Evolutionary conservation across 148 eudicot genomes (phyloP).

Genomic region (Vaccinium corymbosum): DNA sequence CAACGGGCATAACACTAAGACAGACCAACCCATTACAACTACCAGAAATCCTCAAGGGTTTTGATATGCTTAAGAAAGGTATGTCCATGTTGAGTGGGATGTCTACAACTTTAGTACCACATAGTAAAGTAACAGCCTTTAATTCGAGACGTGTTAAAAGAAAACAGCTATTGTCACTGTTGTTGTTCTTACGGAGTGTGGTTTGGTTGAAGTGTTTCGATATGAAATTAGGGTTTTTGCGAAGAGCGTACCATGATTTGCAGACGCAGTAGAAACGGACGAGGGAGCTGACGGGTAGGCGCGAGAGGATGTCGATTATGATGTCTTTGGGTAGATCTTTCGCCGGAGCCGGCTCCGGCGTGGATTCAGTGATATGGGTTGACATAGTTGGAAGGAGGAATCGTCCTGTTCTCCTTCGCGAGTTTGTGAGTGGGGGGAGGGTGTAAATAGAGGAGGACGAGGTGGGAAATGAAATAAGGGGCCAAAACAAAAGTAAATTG

Average conservation of each 20-base stretch:
- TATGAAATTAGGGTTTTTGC: slow-evolving; percentile 24
- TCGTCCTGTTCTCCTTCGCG: too few relatives aligned
- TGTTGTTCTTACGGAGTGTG: not conserved
- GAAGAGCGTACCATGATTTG: slow-evolving; percentile 32
- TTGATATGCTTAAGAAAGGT: slow-evolving; percentile 13
- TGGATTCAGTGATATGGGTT: not conserved
- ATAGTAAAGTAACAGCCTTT: not conserved
- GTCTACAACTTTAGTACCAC: not conserved
- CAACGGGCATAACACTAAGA: slow-evolving; percentile 17
- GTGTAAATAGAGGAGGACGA: too few relatives aligned
- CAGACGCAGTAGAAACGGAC: slow-evolving; percentile 27
- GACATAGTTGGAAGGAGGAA: not conserved
- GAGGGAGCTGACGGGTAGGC: slow-evolving; percentile 23
- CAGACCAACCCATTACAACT: slow-evolving; percentile 27
- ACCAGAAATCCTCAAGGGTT: slow-evolving; percentile 21
- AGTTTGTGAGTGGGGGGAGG: too few relatives aligned
- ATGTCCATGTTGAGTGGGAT: slow-evolving; percentile 20
- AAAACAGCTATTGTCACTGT: not conserved
- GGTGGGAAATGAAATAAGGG: too few relatives aligned
- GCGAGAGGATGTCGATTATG: slow-evolving; percentile 26
- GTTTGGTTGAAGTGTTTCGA: slow-evolving; percentile 9
- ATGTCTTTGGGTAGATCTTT: slow-evolving; percentile 27
- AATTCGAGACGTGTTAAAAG: slow-evolving; percentile 5
- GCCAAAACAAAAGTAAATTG: too few relatives aligned
- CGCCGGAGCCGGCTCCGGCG: not conserved